Base-by-base conservation (phyloP, 768 basidiomycete species). In the Pholiota molesta region DNA sequence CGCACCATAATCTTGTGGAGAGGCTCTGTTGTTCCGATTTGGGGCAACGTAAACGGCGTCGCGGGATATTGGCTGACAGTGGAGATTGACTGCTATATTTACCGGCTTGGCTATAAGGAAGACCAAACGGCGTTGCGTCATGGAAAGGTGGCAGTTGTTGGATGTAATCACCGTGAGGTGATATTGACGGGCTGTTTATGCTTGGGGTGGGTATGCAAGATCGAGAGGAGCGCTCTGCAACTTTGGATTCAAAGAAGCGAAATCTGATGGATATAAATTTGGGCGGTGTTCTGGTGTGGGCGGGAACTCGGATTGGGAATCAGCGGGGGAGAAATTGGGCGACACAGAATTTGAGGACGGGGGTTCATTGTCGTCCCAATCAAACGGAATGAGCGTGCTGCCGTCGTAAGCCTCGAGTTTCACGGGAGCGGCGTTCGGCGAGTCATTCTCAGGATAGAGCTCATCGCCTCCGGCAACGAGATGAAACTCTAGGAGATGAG, bases 401-500 rank as follows among this genome's bases (percentile, higher is more conserved):
- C 72, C 62, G 49, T 87, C 84, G 31, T 31, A 31, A 3, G 5
- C 6, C 68, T 90, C 87, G 10, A 81, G 74, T 71, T 88, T 88
- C 62, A 86, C 79, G 29, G 80, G 73, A 3, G 77, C 73, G 26
- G 82, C 73, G 21, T 78, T 74, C n/a, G 82, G 77, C n/a, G 81
- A 74, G 42, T 76, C 69, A 4, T 74, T 75, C 49, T 86, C 85
- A 29, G 76, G 78, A 65, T 82, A 84, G 29, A 89, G 79, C 69
- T 92, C 91, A 66, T 92, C 91, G 52, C 89, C 90, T 59, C 91
- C 91, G 9, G 91, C 91, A 62, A 92, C 91, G 55, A 92, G 83
- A 69, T 88, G 85, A 69, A 86, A 92, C 68, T 91, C 91, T 91
- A 68, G 16, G 55, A 39, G 47, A 59, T 55, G 61, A 67, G 67